Base-by-base conservation (phyloP, 768 basidiomycete species). In the Suillus subluteus region DNA sequence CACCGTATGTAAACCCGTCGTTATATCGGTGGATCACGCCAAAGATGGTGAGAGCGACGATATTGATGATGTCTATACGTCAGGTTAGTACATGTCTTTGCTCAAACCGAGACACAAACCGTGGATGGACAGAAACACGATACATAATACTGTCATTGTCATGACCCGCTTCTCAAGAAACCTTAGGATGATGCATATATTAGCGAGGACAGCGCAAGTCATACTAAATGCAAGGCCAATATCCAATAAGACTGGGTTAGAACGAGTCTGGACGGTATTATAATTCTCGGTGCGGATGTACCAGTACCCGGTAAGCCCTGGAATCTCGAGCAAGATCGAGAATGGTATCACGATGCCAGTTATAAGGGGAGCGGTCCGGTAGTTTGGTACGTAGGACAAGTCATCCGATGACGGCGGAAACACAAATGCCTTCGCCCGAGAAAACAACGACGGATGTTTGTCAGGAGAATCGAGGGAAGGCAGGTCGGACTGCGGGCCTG, bases 251-350 rank as follows among this genome's bases (percentile, higher is more conserved):
- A 75, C 62, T 0, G 92, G 81, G 64, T 94, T 94, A 15, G 74
- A 73, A 59, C 78, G 81, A 6, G 75, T 80, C 43, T 90, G 84
- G 1, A 89, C 77, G 5, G 79, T 75, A 23, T 79, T 73, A 37
- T 52, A 26, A 16, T 65, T 67, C 38, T 81, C 77, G 0, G 86
- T 91, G 7, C 83, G 83, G 65, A 90, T 83, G 68, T 88, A 92
- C 92, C 91, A 92, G 62, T 84, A 83, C 66, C 88, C 88, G 1
- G 91, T 94, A 13, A 94, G 77, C 18, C 90, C 90, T 1, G 94
- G 94, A 37, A 95, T 91, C 71, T 91, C 90, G 38, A 95, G 81
- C n/a, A 95, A 82, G 59, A 94, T 91, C 21, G 89, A 86, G 71
- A 95, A 92, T 0, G 91, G 90, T 44, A 91, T 86, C 67, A 88